Evolutionary conservation across 1,284 basidiomycete genomes (phyloP), one percentile per base, ranked within the genome.

Genomic region (Ustilago bromivora): DNA sequence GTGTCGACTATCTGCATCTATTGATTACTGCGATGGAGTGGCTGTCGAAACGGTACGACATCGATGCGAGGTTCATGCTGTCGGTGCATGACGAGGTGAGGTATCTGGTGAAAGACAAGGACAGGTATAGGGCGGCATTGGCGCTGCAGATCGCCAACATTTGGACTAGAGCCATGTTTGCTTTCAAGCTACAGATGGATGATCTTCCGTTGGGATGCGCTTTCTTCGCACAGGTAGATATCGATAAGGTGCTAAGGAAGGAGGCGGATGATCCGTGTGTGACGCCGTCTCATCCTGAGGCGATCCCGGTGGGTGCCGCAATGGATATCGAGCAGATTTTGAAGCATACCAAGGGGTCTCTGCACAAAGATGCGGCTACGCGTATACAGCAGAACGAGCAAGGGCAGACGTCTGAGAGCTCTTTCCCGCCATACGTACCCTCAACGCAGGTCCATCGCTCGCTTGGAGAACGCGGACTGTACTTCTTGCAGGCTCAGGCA

Each of bases 81-180:
- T 98, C 95, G 12, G 95, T 99, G 0, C 97, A 99, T 86, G 96
- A 99, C 86, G 96, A 99, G 87, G 90, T 99, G 36, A 92, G 96
- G 3, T 99, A 98, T 86, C 90, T 99, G 9, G 94, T 96, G 49
- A 89, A 89, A 56, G 95, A 98, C 60, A 90, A 92, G 74, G 97
- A 99, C 88, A 90, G 89, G 79, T 94, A 96, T 86, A 91, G 96
- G 15, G 91, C 92, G 0, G 93, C 95, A 3, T 89, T 99, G n/a
- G 97, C 97, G 0, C 87, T 99, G 52, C 96, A 99, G 87, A 91
- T 99, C 58, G 94, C 95, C 46, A 99, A 99, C 86, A 87, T 98
- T 4, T 99, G 96, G 96, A 99, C 96, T 4, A 90, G 96, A 13
- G 91, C 92, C 61, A 87, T 97, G 86, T 98, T 99, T 87, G 93